Base-by-base conservation (phyloP, 2,329 filamentous ascomycete genomes). In the Plectosphaerella cucumerina region DNA sequence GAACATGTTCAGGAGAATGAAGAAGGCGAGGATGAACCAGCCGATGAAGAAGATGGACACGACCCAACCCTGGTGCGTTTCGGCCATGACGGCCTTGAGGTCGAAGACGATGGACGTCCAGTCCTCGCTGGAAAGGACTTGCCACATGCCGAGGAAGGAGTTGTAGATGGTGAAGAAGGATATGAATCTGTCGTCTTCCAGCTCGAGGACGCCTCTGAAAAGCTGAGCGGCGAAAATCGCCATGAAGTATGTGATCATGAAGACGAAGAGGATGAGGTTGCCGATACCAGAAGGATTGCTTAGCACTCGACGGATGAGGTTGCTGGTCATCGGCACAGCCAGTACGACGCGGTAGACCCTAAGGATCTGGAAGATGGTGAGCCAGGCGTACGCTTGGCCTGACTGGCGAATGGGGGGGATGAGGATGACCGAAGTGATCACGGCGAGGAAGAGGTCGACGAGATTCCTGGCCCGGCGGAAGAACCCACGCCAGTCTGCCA, bases 1-100 rank as follows among this genome's bases (percentile, higher is more conserved):
- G 76, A 99, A 99, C 94, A 99, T 99, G 65, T 97, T 99, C 73
- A 99, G 74, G 55, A 97, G 82, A 71, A 99, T 96, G 65, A 97
- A 93, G 68, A 95, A 97, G 6, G 91, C 81, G 42, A 99, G 79
- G 51, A 96, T 94, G 69, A 96, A 97, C 94, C 94, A 99, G 58
- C 92, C 80, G 56, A 97, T 90, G 59, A 96, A 79, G 60, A 99
- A 97, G 1, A 89, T 78, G 9, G 93, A 91, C 10, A 89, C 91
- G 51, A 97, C 91, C 93, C 94, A 97, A 9, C 89, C 82, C n/a
- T 89, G 95, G 37, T 85, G 77, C 58, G 77, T 82, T 6, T 65
- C 61, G 10, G 77, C 78, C 10, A 89, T 85, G 60, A 83, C 86
- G 6, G 80, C 73, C 1, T 91, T 96, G 39, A 92, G 84, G 52